A percentile compares a stretch with the other conserved stretches of the same genome.
phyloP scores from a whole-genome alignment of 192 early-diverging fungal species.

The Umbelopsis sp. region DNA sequence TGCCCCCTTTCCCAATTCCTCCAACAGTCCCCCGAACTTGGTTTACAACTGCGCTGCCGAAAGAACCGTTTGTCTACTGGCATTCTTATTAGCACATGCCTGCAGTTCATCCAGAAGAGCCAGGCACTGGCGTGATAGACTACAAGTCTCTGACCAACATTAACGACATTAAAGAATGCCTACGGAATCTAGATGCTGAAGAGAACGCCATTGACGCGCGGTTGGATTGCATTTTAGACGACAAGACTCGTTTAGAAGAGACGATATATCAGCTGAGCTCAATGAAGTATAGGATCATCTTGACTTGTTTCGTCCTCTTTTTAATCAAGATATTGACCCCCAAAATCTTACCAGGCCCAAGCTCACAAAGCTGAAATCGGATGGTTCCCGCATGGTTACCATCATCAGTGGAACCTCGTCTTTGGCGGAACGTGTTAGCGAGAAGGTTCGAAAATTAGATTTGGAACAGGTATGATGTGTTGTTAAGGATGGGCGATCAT shows the following conservation, averaged over 20 bases:
- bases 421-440: conserved; percentile 83
- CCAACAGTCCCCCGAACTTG: not conserved
- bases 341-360: conserved; percentile 46
- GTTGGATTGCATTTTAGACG: conserved; percentile 60
- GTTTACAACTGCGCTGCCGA: too few relatives aligned
- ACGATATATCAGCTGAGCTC: conserved; percentile 25
- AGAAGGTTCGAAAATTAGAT: conserved; percentile 84
- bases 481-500: not conserved
- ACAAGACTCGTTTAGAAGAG: conserved; percentile 48
- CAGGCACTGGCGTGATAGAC: conserved; percentile 27
- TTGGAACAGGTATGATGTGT: conserved; percentile 53
- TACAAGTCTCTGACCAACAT: conserved; percentile 62
- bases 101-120: conserved; percentile 1
- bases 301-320: conserved; percentile 21
- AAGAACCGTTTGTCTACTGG: not conserved
- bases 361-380: conserved; percentile 50
- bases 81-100: not conserved
- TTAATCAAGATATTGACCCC: not conserved
- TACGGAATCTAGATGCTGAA: conserved; percentile 61
- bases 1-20: not conserved
- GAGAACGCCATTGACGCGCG: conserved; percentile 63
- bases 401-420: conserved; percentile 67
- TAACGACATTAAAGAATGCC: conserved; percentile 60
- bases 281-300: conserved; percentile 39
- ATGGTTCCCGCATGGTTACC: conserved; percentile 49